These are phyloP conservation scores for Populus hybrid DNA, from an alignment of 441 rosid species.

Conservation along the genomic window DNA sequence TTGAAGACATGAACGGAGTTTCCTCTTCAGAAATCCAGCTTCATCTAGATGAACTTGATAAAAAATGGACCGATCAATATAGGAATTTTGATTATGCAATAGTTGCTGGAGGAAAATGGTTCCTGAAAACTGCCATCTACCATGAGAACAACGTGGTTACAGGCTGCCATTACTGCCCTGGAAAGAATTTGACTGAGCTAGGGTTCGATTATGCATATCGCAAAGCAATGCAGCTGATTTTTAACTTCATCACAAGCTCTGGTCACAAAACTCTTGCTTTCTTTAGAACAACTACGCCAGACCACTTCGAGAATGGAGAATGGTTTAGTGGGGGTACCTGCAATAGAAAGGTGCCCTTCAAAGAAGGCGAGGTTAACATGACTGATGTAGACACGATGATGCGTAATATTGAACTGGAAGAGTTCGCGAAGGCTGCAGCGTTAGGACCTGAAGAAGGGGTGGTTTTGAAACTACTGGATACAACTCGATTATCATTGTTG, in stretches of 20 bases:
- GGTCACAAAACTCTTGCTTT: constrained; percentile 46
- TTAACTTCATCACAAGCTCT: constrained; percentile 45
- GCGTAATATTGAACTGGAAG: constrained; percentile 49
- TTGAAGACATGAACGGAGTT: constrained; percentile 82
- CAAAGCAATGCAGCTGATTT: constrained; percentile 40
- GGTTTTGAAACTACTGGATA: constrained; percentile 61
- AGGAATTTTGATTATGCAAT: constrained; percentile 55
- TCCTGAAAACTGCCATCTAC: constrained; percentile 72
- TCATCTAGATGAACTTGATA: constrained; percentile 66
- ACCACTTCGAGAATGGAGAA: constrained; percentile 24
- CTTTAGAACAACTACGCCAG: constrained; percentile 77
- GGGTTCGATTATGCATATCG: constrained; percentile 70
- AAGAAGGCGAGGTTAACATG: constrained; percentile 53
- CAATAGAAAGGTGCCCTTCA: constrained; percentile 51
- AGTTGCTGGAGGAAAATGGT: constrained; percentile 89
- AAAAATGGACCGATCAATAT: constrained; percentile 55
- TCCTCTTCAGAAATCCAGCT: constrained; percentile 65
- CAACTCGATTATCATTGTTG: constrained; percentile 48
- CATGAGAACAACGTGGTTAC: constrained; percentile 46
- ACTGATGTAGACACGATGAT: constrained; percentile 44
- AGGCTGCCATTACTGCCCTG: constrained; percentile 81
- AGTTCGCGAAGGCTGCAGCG: constrained; percentile 40
- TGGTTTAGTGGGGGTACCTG: constrained; percentile 92
- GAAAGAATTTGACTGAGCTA: constrained; percentile 50
- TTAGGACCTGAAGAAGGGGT: constrained; percentile 34